Conservation (phyloP, 805 yeast species). For the Candida golubevii region DNA sequence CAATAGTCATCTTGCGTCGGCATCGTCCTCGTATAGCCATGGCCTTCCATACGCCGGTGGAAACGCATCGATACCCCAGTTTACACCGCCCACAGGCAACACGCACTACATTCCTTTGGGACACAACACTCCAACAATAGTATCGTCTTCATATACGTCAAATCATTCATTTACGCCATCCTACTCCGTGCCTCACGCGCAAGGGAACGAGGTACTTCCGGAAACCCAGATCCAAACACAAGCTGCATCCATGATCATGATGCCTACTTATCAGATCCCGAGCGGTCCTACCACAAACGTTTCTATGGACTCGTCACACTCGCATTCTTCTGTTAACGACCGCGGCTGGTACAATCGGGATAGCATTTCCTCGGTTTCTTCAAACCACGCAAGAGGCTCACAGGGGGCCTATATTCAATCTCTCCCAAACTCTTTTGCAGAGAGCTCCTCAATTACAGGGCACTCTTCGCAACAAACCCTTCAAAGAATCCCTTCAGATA, state of each 20-base stretch:
- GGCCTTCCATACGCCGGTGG: constrained; percentile 7
- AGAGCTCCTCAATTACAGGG: not conserved
- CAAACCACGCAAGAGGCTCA: not conserved
- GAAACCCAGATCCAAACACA: constrained; percentile 5
- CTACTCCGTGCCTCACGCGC: constrained; percentile 19
- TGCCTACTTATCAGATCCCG: constrained; percentile 17
- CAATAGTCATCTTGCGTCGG: constrained; percentile 8
- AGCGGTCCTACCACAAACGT: constrained; percentile 54
- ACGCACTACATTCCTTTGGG: constrained; percentile 36
- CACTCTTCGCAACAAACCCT: constrained; percentile 10
- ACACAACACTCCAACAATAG: constrained; percentile 43
- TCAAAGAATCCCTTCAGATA: constrained; percentile 2
- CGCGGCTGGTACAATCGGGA: constrained; percentile 2
- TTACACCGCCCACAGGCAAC: constrained; percentile 15
- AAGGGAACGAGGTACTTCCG: not conserved
- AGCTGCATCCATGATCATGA: not conserved
- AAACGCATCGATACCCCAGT: constrained; percentile 12
- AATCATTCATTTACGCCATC: constrained; percentile 35
- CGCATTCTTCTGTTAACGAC: constrained; percentile 10
- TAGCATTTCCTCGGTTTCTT: constrained; percentile 8
- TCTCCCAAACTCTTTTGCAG: constrained; percentile 10
- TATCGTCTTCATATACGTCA: constrained; percentile 41
- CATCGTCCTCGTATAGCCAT: constrained; percentile 4
- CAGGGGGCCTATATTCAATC: constrained; percentile 3
- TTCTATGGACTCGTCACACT: constrained; percentile 43